Evolutionary conservation across 305 asterid species (phyloP), one percentile per base, ranked within the genome.

Genomic region (Fraxinus sp.): DNA sequence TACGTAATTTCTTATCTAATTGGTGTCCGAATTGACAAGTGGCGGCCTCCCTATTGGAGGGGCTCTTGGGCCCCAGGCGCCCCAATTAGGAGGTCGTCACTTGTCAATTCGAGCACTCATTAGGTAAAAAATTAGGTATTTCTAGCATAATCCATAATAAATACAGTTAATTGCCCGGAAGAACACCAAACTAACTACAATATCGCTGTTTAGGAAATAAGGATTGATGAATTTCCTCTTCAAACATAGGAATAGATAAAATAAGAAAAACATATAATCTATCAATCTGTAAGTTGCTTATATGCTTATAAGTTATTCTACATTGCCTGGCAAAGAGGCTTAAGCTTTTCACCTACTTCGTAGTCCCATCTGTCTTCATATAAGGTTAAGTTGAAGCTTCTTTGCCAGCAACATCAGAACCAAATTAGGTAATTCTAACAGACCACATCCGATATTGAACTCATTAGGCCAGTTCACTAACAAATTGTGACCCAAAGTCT

Each of bases 361-460:
- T 32, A 4, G 22, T 30, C 36, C 39, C 39, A 75, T 35, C 46
- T 52, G 33, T 79, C 46, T 73, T 88, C 80, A 89, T 79, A 87
- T 77, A 52, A 93, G 92, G 52, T 97, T 89, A 72, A 96, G 96
- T 81, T 94, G 90, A 18, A 96, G 99, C 85, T 94, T 93, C 4
- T 98, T 33, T 33, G 36, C 36, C 36, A 33, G 5, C 36, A 33
- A 33, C 36, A 4, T 36, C 9, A 36, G 0, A 36, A 5, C 8
- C 41, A 36, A 5, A 36, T 6, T 36, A 36, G 41, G 41, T 36
- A 36, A 36, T 36, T 36, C 41, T 36, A 36, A 36, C 9, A 36
- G 1, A 36, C 1, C 9, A 36, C 1, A 36, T 36, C 8, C 41
- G 41, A 36, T 36, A 36, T 36, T 36, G 41, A 36, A 36, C 41